Base-by-base conservation (phyloP, 306 rosid species). In the Prunus mira region DNA sequence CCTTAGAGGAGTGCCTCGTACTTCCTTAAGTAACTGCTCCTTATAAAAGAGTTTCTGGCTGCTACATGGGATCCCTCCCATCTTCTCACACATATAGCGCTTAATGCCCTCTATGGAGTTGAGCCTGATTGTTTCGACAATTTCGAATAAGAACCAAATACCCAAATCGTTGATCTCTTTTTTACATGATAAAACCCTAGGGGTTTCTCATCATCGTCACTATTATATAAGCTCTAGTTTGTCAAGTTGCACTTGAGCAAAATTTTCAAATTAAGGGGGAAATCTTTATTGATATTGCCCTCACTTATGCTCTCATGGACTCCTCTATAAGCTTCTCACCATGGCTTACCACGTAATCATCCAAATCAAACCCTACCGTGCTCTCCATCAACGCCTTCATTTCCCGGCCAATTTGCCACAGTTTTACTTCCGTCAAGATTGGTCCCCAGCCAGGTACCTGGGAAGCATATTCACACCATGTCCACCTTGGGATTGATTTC, bases 121-220 rank as follows among this genome's bases (percentile, higher is more conserved):
- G 6, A 45, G n/a, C 56, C 1, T 20, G 24, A 19, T 54, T 12
- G 24, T 54, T 54, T 54, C 24, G 32, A n/a, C 30, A 66, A 24
- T 43, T 43, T 67, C 55, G 34, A 67, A 67, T 30, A 67, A 12
- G 32, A 43, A 3, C 34, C 34, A 1, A 67, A 27, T 25, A 45
- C 71, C 71, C 55, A 67, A 67, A 45, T 67, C 55, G 32, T 67
- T 12, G 55, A 45, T 67, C 24, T 67, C 71, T 22, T 25, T 14
- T 22, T 67, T 24, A 45, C 32, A 13, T 67, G 32, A 24, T 67
- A 67, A 45, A 45, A 67, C 55, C 15, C 8, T 11, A 67, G 71
- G 27, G 71, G 13, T 46, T 67, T 67, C 32, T 45, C 55, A 43
- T 67, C 71, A 43, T 67, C 71, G 46, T 22, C 54, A 45, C 34